Evolutionary conservation across 108 stramenopile species (phyloP).

Genomic region (Parmales sp.): DNA sequence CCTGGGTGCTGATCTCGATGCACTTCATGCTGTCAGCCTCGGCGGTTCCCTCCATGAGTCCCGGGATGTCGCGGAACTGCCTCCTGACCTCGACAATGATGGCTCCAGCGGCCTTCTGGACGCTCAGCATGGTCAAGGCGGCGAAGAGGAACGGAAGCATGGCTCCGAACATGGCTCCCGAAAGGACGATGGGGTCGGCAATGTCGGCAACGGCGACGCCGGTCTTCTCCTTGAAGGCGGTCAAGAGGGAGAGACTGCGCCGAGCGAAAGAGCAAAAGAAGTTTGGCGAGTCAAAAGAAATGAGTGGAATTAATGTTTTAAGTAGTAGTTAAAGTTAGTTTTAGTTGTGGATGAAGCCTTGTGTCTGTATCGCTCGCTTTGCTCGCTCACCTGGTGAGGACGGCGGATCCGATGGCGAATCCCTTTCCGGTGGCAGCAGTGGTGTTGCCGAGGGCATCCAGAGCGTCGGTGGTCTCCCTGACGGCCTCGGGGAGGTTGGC

Average conservation of each 20-base stretch:
- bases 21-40: slow-evolving; percentile 66
- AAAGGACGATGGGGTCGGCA: slow-evolving; percentile 68
- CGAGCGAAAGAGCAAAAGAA: too few relatives aligned
- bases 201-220: slow-evolving; percentile 43
- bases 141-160: slow-evolving; percentile 95
- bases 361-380: too few relatives aligned
- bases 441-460: slow-evolving; percentile 92
- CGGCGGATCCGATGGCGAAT: slow-evolving; percentile 91
- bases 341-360: too few relatives aligned
- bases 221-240: slow-evolving; percentile 74
- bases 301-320: too few relatives aligned
- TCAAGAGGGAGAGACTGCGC: slow-evolving; percentile 73
- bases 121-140: slow-evolving; percentile 92
- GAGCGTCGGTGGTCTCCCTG: slow-evolving; percentile 80
- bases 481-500: slow-evolving; percentile 66
- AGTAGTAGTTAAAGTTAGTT: too few relatives aligned
- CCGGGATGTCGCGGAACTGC: slow-evolving; percentile 72
- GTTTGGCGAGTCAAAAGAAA: too few relatives aligned
- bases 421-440: slow-evolving; percentile 94
- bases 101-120: slow-evolving; percentile 83
- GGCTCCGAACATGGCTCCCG: slow-evolving; percentile 79
- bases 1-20: slow-evolving; percentile 58
- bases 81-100: slow-evolving; percentile 88
- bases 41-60: slow-evolving; percentile 58
- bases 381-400: too few relatives aligned